These are phyloP conservation scores for Hansenula sp. DNA, from an alignment of 1,139 yeast species.

Conservation along the genomic window DNA sequence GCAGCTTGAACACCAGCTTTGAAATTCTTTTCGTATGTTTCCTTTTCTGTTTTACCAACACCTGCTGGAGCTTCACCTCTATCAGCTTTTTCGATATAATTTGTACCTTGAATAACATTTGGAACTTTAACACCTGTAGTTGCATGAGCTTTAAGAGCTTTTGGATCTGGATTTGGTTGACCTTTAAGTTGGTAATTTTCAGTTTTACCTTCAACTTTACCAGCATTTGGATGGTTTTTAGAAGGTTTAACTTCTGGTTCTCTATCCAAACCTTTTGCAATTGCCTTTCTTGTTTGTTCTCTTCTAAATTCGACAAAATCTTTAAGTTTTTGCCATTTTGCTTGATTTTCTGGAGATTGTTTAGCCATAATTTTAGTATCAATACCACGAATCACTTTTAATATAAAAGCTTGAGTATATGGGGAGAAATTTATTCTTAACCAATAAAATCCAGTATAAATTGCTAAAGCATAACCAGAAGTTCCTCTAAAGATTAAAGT, in stretches of 20 bases:
- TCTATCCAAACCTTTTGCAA: slow-evolving; percentile 7
- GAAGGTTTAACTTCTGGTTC: slow-evolving; percentile 8
- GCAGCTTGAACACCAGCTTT: slow-evolving; percentile 5
- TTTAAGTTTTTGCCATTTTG: slow-evolving; percentile 27
- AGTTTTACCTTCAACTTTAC: slow-evolving; percentile 6
- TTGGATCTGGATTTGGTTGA: slow-evolving; percentile 4
- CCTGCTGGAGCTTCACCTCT: not conserved
- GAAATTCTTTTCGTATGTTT: slow-evolving; percentile 6
- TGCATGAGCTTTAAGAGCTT: not conserved
- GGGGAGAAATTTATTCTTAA: slow-evolving; percentile 46
- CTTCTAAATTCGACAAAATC: slow-evolving; percentile 26
- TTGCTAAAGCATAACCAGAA: slow-evolving; percentile 60
- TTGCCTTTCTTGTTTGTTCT: slow-evolving; percentile 12
- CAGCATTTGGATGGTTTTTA: slow-evolving; percentile 5
- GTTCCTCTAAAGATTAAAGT: slow-evolving; percentile 61
- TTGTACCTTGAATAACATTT: not conserved
- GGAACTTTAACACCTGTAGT: slow-evolving; percentile 5
- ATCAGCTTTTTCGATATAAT: not conserved
- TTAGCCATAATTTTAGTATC: slow-evolving; percentile 30
- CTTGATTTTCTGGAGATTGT: slow-evolving; percentile 17
- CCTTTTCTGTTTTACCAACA: not conserved
- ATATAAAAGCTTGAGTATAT: slow-evolving; percentile 29
- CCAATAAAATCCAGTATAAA: slow-evolving; percentile 63
- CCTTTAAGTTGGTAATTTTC: slow-evolving; percentile 13
- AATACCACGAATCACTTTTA: slow-evolving; percentile 22